phyloP scores from a whole-genome alignment of 352 stramenopile genomes.

The Phytophthora ohioensis region DNA sequence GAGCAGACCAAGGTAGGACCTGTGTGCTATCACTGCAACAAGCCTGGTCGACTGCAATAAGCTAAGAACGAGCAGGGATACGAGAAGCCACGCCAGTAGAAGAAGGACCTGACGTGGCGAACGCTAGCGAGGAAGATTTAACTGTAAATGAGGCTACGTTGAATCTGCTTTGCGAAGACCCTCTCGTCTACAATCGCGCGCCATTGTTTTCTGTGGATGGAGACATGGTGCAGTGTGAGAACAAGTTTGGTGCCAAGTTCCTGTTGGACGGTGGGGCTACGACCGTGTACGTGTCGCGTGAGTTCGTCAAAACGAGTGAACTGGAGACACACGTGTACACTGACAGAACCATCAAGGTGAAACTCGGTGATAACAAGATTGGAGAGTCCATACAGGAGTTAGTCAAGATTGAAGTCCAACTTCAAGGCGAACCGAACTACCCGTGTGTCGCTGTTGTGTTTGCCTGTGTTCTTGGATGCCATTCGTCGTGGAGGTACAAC shows the following conservation, averaged over 20 bases:
- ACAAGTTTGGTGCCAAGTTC: conserved; percentile 13
- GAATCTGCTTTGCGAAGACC: conserved; percentile 28
- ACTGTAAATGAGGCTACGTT: conserved; percentile 27
- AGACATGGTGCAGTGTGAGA: neutral
- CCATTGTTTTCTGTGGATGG: conserved; percentile 19
- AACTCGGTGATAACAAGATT: conserved; percentile 29
- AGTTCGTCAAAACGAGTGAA: no score
- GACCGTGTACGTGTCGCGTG: conserved; percentile 8
- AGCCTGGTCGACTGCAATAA: neutral
- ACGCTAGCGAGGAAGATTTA: conserved; percentile 18
- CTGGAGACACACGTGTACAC: conserved; percentile 9
- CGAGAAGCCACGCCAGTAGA: no score
- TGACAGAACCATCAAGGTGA: conserved; percentile 8
- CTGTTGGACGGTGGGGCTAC: conserved; percentile 23
- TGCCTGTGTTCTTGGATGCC: conserved; percentile 15
- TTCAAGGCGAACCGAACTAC: neutral
- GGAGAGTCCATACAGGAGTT: conserved; percentile 9
- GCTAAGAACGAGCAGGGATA: no score
- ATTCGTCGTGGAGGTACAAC: conserved; percentile 23
- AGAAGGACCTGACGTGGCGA: neutral
- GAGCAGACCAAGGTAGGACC: conserved; percentile 10
- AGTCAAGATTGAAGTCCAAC: conserved; percentile 7
- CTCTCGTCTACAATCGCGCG: conserved; percentile 24
- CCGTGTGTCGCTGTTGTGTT: conserved; percentile 19
- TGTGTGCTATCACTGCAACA: conserved; percentile 24